Conservation (phyloP, 179 eudicot genomes). For the Actinidia polygama region DNA sequence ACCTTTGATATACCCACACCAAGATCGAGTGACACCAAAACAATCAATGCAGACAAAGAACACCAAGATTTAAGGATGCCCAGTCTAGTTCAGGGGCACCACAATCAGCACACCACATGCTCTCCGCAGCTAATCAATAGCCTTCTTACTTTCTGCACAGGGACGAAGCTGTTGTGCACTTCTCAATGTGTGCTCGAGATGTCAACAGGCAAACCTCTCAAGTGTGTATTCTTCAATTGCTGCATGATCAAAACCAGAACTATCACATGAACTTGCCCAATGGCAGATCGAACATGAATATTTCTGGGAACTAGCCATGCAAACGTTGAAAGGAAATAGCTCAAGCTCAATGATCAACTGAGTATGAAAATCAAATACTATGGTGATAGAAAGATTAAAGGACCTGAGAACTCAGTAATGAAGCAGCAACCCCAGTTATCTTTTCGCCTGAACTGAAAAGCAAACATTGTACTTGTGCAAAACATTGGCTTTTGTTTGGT, state of each 20-base stretch:
- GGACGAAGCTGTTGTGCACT: slow-evolving; percentile 74
- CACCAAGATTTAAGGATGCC: slow-evolving; percentile 98
- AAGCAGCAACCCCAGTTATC: slow-evolving; percentile 95
- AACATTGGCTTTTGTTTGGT: too few relatives aligned
- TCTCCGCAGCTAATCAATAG: slow-evolving; percentile 77
- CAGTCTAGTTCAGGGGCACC: slow-evolving; percentile 98
- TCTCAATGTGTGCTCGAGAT: slow-evolving; percentile 67
- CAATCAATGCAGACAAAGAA: slow-evolving; percentile 98
- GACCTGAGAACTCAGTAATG: slow-evolving; percentile 91
- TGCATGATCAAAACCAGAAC: slow-evolving; percentile 85
- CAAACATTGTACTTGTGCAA: too few relatives aligned
- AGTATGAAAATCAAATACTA: slow-evolving; percentile 11
- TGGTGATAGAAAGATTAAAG: slow-evolving; percentile 31
- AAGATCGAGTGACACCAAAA: slow-evolving; percentile 98
- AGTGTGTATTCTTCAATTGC: slow-evolving; percentile 71
- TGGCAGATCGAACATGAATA: too few relatives aligned
- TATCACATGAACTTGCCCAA: slow-evolving; percentile 98
- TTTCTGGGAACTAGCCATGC: slow-evolving; percentile 63
- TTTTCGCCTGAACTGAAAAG: slow-evolving; percentile 79
- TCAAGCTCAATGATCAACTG: slow-evolving; percentile 18
- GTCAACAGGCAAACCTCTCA: slow-evolving; percentile 61
- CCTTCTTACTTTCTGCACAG: slow-evolving; percentile 67
- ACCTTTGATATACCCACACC: slow-evolving; percentile 99
- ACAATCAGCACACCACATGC: slow-evolving; percentile 99
- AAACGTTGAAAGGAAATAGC: slow-evolving; percentile 61